Conservation (phyloP, 225 moss, liverwort and hornwort species). For the Asterella californica region DNA sequence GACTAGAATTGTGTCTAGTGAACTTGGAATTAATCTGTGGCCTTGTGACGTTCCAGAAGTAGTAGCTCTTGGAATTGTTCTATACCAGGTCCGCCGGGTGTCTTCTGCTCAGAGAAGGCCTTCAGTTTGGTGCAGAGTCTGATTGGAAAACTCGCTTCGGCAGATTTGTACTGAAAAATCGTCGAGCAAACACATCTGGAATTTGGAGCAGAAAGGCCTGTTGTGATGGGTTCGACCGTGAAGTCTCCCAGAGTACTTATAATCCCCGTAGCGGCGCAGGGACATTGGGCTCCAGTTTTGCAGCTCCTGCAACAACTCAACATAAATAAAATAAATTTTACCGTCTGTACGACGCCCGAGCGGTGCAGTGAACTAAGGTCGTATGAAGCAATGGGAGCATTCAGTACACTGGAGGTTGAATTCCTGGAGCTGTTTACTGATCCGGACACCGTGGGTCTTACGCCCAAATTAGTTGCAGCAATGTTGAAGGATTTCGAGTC, state of each 20-base stretch:
- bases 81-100: no score
- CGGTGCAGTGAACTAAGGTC: background rate
- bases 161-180: no score
- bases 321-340: background rate
- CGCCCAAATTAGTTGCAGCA: background rate
- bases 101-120: no score
- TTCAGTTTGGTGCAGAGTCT: no score
- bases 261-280: background rate
- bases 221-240: background rate
- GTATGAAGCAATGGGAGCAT: conserved; percentile 1
- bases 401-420: conserved; percentile 1
- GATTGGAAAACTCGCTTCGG: no score
- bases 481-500: background rate
- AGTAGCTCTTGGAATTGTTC: no score
- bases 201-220: no score
- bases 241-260: background rate
- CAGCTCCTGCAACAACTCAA: conserved; percentile 5
- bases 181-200: no score
- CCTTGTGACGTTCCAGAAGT: no score
- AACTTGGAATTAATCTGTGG: no score
- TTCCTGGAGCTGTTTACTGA: background rate
- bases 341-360: background rate
- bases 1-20: no score
- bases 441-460: background rate
- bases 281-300: conserved; percentile 16